phyloP scores from a whole-genome alignment of 1,139 yeast genomes.

The Protomyces inouyei region DNA sequence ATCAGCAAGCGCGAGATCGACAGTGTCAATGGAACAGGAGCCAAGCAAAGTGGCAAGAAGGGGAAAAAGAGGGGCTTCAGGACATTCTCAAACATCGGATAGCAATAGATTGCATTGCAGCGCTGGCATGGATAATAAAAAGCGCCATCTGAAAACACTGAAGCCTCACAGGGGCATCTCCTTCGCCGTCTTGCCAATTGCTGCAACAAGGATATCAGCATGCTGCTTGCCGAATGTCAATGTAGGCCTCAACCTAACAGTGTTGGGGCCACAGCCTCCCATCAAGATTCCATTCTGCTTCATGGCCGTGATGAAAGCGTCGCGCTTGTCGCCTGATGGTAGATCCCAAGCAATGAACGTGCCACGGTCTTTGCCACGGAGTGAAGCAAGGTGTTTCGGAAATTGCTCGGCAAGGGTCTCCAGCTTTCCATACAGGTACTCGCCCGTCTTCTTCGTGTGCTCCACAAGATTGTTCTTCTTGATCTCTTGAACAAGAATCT shows the following conservation, averaged over 20 bases:
- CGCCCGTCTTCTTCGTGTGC: constrained; percentile 57
- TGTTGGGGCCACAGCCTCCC: constrained; percentile 73
- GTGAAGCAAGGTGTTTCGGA: constrained; percentile 48
- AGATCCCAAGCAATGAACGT: constrained; percentile 78
- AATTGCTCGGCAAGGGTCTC: constrained; percentile 49
- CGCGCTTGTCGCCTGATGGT: constrained; percentile 52
- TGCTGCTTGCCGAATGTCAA: constrained; percentile 70
- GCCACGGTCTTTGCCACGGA: constrained; percentile 71
- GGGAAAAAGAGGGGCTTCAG: constrained; percentile 23
- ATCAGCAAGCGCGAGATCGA: constrained; percentile 19
- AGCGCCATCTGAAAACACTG: too few species aligned
- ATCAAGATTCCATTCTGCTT: constrained; percentile 62
- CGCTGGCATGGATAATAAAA: neutral
- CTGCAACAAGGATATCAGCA: constrained; percentile 56
- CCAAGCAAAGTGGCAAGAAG: constrained; percentile 1
- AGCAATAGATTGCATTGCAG: neutral
- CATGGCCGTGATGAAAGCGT: constrained; percentile 54
- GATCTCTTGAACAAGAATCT: constrained; percentile 62
- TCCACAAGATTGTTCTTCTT: constrained; percentile 55
- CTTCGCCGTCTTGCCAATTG: constrained; percentile 35
- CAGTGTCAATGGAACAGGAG: constrained; percentile 15
- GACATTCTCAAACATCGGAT: constrained; percentile 12
- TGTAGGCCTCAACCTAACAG: constrained; percentile 74
- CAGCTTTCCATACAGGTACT: constrained; percentile 54
- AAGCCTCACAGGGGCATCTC: neutral